phyloP scores from a whole-genome alignment of 495 filamentous ascomycete genomes.

The Tuber melanosporum region DNA sequence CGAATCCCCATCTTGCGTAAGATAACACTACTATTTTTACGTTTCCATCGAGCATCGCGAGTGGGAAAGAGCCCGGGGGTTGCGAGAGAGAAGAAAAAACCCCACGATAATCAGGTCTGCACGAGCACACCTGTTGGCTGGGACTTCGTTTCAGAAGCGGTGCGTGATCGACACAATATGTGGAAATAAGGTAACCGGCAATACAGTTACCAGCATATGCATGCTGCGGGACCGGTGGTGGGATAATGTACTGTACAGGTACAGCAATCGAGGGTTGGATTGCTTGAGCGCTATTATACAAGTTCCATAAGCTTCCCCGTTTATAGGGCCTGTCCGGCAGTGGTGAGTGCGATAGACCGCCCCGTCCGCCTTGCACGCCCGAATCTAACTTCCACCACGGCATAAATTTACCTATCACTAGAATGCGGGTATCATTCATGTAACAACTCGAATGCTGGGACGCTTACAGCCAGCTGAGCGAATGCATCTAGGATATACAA shows the following conservation, averaged over 20 bases:
- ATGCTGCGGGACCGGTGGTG: background rate
- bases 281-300: background rate
- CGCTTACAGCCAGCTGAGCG: background rate
- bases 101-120: background rate
- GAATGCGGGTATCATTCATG: background rate
- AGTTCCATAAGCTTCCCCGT: background rate
- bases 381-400: background rate
- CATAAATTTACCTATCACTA: background rate
- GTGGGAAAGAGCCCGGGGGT: background rate
- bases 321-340: background rate
- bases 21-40: background rate
- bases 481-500: too few species aligned
- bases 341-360: background rate
- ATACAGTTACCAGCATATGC: background rate
- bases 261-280: background rate
- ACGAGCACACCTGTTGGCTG: background rate
- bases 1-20: background rate
- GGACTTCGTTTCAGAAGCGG: background rate
- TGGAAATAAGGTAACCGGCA: background rate
- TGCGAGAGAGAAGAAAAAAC: background rate
- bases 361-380: background rate
- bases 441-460: background rate
- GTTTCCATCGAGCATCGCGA: background rate
- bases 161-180: background rate
- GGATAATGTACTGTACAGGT: too few species aligned